Conservation (phyloP, 768 basidiomycete genomes). For the Paxillus involutus region DNA sequence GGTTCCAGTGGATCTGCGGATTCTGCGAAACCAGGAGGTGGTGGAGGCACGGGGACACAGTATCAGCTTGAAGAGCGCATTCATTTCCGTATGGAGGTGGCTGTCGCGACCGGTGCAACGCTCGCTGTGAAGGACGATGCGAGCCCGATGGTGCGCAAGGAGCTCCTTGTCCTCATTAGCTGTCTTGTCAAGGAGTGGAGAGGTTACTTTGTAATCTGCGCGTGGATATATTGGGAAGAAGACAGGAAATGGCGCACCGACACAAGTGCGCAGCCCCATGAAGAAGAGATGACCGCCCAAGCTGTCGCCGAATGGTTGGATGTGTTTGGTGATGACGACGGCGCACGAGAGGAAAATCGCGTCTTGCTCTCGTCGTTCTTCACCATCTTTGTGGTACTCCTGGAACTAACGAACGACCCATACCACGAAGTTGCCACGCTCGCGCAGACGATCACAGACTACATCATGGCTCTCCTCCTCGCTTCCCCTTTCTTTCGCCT, state of each 20-base stretch:
- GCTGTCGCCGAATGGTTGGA: slow-evolving; percentile 82
- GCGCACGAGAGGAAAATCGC: slow-evolving; percentile 71
- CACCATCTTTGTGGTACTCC: slow-evolving; percentile 83
- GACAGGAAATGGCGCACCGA: slow-evolving; percentile 64
- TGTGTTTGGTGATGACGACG: slow-evolving; percentile 62
- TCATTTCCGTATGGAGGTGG: slow-evolving; percentile 88
- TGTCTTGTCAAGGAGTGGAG: slow-evolving; percentile 95
- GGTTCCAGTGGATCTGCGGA: slow-evolving; percentile 84
- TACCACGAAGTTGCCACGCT: slow-evolving; percentile 90
- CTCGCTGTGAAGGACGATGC: slow-evolving; percentile 92
- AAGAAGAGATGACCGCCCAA: slow-evolving; percentile 71
- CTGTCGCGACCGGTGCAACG: slow-evolving; percentile 85
- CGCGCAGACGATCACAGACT: slow-evolving; percentile 90
- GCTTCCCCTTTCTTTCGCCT: slow-evolving; percentile 86
- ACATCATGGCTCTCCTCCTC: slow-evolving; percentile 84
- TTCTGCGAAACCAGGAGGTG: slow-evolving; percentile 68
- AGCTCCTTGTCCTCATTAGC: slow-evolving; percentile 86
- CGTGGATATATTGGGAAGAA: slow-evolving; percentile 96
- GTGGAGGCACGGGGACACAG: slow-evolving; percentile 83
- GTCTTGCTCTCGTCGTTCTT: slow-evolving; percentile 90
- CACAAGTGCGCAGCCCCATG: slow-evolving; percentile 35
- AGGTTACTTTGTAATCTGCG: slow-evolving; percentile 93
- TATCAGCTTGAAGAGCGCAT: slow-evolving; percentile 73
- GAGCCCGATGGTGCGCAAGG: slow-evolving; percentile 95
- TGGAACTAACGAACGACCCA: slow-evolving; percentile 91